Evolutionary conservation across 257 asterid species (phyloP), one percentile per base, ranked within the genome.

Genomic region (Verbena officinalis): DNA sequence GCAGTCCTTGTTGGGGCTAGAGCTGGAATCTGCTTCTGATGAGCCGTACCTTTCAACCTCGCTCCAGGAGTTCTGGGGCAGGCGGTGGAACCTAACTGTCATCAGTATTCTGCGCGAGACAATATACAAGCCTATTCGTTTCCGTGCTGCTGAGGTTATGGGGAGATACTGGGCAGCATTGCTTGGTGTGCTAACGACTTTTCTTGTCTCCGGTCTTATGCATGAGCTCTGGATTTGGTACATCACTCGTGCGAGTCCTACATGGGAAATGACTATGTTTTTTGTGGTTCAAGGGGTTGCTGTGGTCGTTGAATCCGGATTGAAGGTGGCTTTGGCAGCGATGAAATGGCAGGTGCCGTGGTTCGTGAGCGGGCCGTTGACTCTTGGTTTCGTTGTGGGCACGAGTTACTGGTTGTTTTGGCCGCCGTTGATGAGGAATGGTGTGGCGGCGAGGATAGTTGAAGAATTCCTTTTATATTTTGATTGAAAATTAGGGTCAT

Each of bases 211-310:
- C 0, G 96, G 95, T 0, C 45, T 89, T 4, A 75, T 82, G 88
- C 96, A 89, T 38, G 96, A 89, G 76, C 78, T 89, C 0, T 12
- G 78, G 34, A 67, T 78, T 4, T 84, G 84, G 72, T 78, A 78
- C 59, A 54, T 80, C 14, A 67, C 67, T 2, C 78, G 75, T 14
- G 91, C 17, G 22, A 16, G 55, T 1, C 92, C 92, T 8, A 68
- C 88, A 5, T 86, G 95, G 95, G 96, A 86, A 22, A 83, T 74
- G 77, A 89, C 95, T n/a, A 22, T 55, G 76, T 86, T 78, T 19
- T 89, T 89, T 17, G 78, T 82, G 36, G 60, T 86, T 0, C 90
- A 89, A 1, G 96, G 95, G 12, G 69, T 84, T 30, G 40, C 78
- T 49, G 80, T 80, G 71, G 77, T 67, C 70, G 68, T 50, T 72